These are phyloP conservation scores for Starmerella cellae DNA, from an alignment of 805 yeast species.

Conservation along the genomic window DNA sequence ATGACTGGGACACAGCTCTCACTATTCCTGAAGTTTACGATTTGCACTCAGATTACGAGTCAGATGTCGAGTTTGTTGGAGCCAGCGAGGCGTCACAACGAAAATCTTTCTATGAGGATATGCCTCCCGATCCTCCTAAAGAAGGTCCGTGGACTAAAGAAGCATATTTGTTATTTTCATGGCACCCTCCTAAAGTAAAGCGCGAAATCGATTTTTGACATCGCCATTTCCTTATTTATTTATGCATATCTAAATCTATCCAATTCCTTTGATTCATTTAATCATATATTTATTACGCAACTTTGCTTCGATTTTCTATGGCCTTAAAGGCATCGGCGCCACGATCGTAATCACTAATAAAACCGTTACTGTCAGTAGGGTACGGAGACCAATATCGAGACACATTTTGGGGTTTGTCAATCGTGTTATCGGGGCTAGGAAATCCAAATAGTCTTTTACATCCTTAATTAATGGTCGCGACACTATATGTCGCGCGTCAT, in stretches of 20 bases:
- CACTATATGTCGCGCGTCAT: conserved; percentile 33
- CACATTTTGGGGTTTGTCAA: neutral
- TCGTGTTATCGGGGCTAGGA: neutral
- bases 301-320: too few species aligned
- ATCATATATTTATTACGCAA: too few species aligned
- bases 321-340: too few species aligned
- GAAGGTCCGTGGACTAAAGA: conserved; percentile 26
- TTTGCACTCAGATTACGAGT: conserved; percentile 9
- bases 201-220: too few species aligned
- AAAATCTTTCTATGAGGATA: conserved; percentile 12
- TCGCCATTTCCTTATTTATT: too few species aligned
- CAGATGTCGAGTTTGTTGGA: conserved; percentile 10
- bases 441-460: neutral
- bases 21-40: neutral
- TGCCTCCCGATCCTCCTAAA: conserved; percentile 12
- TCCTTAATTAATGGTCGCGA: neutral
- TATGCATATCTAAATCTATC: too few species aligned
- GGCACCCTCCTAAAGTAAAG: conserved; percentile 19
- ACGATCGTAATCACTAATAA: too few species aligned
- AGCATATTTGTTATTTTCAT: conserved; percentile 22
- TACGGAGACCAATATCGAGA: neutral
- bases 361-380: too few species aligned
- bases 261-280: too few species aligned
- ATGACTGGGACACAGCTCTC: neutral
- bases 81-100: neutral